These are phyloP conservation scores for Aspergillus tubingensis DNA, from an alignment of 2,329 filamentous ascomycete genomes.

Conservation along the genomic window DNA sequence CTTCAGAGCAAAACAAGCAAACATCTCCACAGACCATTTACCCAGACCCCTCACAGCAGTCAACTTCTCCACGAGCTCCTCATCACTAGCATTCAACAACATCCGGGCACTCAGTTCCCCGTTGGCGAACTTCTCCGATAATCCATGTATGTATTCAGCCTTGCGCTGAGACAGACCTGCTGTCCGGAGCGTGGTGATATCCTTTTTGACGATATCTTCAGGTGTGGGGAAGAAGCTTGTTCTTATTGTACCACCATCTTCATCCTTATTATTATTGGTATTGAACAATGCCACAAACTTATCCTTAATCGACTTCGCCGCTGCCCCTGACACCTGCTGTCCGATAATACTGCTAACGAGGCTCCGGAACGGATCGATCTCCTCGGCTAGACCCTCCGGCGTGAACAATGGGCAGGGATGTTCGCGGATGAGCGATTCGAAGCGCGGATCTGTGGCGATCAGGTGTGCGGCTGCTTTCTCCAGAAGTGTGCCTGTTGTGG, in stretches of 20 bases:
- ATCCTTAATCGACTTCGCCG: conserved; percentile 82
- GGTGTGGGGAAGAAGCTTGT: conserved; percentile 69
- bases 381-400: conserved; percentile 76
- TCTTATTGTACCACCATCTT: conserved; percentile 11
- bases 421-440: conserved; percentile 70
- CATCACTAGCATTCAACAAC: conserved; percentile 77
- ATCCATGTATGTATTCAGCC: conserved; percentile 87
- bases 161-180: conserved; percentile 92
- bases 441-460: conserved; percentile 68
- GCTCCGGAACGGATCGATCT: conserved; percentile 83
- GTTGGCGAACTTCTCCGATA: conserved; percentile 75
- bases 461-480: conserved; percentile 75
- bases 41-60: conserved; percentile 86
- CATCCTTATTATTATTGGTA: conserved; percentile 24
- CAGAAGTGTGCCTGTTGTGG: conserved; percentile 72
- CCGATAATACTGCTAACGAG: conserved; percentile 87
- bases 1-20: conserved; percentile 93
- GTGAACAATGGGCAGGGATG: conserved; percentile 80
- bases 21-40: conserved; percentile 95
- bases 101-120: conserved; percentile 76
- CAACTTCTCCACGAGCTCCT: conserved; percentile 78
- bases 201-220: conserved; percentile 64
- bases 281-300: conserved; percentile 78
- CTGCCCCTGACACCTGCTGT: conserved; percentile 93
- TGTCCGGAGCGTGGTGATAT: conserved; percentile 70